These are phyloP conservation scores for Thymus mandschuricus DNA, from an alignment of 257 asterid species.

Conservation along the genomic window DNA sequence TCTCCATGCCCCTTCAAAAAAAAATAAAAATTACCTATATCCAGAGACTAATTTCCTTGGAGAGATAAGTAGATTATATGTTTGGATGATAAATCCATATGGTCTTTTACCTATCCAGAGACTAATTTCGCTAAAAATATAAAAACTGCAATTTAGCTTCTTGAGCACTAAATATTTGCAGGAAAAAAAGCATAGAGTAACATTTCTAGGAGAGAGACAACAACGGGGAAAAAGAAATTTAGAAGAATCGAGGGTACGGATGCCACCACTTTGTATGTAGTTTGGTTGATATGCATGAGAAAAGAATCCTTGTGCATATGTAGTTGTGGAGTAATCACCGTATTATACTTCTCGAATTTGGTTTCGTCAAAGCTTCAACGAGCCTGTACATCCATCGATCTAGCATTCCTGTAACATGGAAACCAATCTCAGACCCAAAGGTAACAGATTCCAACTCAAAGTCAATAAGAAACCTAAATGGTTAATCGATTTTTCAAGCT, in stretches of 20 bases:
- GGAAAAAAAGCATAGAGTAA: background rate
- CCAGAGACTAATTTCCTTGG: too few species aligned
- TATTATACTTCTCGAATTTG: slow-evolving; percentile 51
- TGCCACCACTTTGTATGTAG: slow-evolving; percentile 6
- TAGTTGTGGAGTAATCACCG: slow-evolving; percentile 46
- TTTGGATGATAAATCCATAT: too few species aligned
- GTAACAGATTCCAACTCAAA: background rate
- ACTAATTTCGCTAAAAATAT: background rate
- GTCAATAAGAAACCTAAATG: background rate
- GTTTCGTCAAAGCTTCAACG: slow-evolving; percentile 68
- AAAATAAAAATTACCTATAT: too few species aligned
- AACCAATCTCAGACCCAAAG: slow-evolving; percentile 1
- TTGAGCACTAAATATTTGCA: slow-evolving; percentile 20
- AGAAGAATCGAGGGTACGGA: slow-evolving; percentile 8
- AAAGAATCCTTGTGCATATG: slow-evolving; percentile 14
- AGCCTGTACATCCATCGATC: slow-evolving; percentile 92
- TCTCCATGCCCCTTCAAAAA: too few species aligned
- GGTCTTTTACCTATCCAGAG: background rate
- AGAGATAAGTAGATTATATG: too few species aligned
- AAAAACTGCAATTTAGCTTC: background rate
- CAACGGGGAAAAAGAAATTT: slow-evolving; percentile 31
- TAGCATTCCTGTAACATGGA: slow-evolving; percentile 71
- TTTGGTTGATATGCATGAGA: background rate
- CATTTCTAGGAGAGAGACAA: slow-evolving; percentile 14
- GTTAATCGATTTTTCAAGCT: background rate